Conservation (phyloP, 768 basidiomycete genomes). For the Tulasnella sp. region DNA sequence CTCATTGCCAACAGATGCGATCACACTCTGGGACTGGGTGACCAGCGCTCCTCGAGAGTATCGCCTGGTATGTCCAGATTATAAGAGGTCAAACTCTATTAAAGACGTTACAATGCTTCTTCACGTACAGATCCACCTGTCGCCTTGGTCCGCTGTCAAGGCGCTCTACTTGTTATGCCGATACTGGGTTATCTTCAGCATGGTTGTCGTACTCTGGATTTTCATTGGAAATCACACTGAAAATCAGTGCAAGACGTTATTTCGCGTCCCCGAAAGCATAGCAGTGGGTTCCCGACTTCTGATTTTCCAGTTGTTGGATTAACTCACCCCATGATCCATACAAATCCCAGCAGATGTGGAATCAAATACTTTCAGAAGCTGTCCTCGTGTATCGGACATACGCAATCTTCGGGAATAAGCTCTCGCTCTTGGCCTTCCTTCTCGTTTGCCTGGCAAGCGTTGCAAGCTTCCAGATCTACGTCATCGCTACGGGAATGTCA, state of each 20-base stretch:
- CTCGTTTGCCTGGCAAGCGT: neutral
- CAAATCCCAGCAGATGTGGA: conserved; percentile 5
- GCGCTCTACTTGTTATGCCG: conserved; percentile 8
- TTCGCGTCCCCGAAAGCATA: neutral
- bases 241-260: neutral
- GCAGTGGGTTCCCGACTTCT: neutral
- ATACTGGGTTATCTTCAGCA: conserved; percentile 7
- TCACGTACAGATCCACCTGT: conserved; percentile 5
- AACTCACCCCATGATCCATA: neutral
- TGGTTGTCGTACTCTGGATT: conserved; percentile 6
- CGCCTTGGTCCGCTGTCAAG: conserved; percentile 7
- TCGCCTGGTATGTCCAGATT: neutral
- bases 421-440: neutral
- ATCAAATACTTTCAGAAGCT: conserved; percentile 4
- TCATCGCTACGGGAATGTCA: too few species aligned
- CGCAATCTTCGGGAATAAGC: conserved; percentile 11
- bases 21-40: conserved; percentile 10
- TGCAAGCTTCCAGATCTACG: conserved; percentile 1
- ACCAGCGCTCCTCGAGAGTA: neutral
- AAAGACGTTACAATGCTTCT: too few species aligned
- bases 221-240: neutral
- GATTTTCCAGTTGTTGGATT: too few species aligned
- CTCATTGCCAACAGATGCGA: neutral
- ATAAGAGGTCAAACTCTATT: too few species aligned
- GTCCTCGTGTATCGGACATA: conserved; percentile 4